A percentile compares a stretch with the other conserved stretches of the same genome.
These are phyloP conservation scores for Orbilia quercus DNA, from an alignment of 2,329 filamentous ascomycete genomes.

Conservation along the genomic window DNA sequence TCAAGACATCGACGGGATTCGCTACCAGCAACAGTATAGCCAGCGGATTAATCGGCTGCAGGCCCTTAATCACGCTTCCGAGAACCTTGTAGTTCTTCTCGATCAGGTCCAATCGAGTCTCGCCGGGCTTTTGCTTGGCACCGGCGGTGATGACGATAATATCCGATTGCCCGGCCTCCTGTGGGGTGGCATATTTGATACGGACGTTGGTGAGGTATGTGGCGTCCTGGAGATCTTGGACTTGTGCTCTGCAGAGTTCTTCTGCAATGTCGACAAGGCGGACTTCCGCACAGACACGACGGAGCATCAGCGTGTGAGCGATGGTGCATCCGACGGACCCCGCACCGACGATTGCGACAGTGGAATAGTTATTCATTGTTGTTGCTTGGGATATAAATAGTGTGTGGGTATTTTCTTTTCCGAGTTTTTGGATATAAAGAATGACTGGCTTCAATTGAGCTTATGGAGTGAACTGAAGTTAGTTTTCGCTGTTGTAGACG, in stretches of 20 bases:
- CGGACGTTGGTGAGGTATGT: slow-evolving; percentile 61
- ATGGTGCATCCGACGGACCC: slow-evolving; percentile 62
- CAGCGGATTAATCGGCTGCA: slow-evolving; percentile 60
- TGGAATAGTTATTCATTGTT: slow-evolving; percentile 40
- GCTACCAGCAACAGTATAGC: slow-evolving; percentile 62
- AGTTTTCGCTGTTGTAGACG: background rate
- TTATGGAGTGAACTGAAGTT: slow-evolving; percentile 25
- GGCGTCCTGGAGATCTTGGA: slow-evolving; percentile 61
- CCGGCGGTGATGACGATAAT: slow-evolving; percentile 62
- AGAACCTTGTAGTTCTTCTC: slow-evolving; percentile 61
- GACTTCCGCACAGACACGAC: slow-evolving; percentile 61
- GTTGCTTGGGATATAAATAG: slow-evolving; percentile 3
- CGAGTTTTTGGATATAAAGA: slow-evolving; percentile 29
- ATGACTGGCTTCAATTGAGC: slow-evolving; percentile 29
- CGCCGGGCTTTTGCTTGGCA: slow-evolving; percentile 62
- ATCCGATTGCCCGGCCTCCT: slow-evolving; percentile 60
- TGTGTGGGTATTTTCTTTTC: slow-evolving; percentile 12
- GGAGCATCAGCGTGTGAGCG: slow-evolving; percentile 61
- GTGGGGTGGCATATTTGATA: slow-evolving; percentile 60
- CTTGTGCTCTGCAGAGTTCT: slow-evolving; percentile 61
- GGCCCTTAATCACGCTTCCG: slow-evolving; percentile 60
- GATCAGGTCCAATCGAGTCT: slow-evolving; percentile 61
- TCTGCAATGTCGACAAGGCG: slow-evolving; percentile 62
- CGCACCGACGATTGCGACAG: slow-evolving; percentile 59
- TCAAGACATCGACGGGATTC: slow-evolving; percentile 62